Evolutionary conservation across 1,284 basidiomycete species (phyloP), one percentile per base, ranked within the genome.

Genomic region (Exobasidium cylindrosporum): DNA sequence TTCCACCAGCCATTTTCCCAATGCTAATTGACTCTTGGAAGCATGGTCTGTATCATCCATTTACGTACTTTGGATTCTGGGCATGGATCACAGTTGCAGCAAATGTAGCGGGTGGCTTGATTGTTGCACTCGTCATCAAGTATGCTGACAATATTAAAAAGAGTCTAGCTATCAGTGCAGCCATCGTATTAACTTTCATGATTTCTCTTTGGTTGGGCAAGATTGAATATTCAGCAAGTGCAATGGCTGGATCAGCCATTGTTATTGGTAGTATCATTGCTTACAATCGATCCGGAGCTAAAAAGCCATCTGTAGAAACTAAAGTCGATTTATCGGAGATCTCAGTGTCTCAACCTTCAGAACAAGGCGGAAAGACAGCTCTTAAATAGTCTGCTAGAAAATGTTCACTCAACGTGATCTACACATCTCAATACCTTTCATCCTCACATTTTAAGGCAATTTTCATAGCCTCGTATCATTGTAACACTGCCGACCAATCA

Each of bases 1-100:
- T 68, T 45, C 24, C 58, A 1, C 61, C 66, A 5, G 66, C 66
- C n/a, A 58, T 59, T 17, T 30, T 31, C 2, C 21, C 26, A 35
- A 60, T 23, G 53, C 28, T 44, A 14, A 13, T 55, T 6, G 53
- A 55, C 4, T 31, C 21, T n/a, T 44, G 32, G 32, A 7, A 35
- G 53, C 4, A 26, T 17, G 53, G 40, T 11, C 13, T 44, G 11
- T n/a, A 44, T 40, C 28, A 24, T 31, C 23, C 47, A 7, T 50
- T 31, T 14, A 50, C 14, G 47, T 31, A 40, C 28, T 4, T n/a
- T n/a, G 40, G 53, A n/a, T 35, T 21, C 14, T 55, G 53, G 53
- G 21, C 53, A 13, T 55, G 53, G 53, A 44, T 35, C 17, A 29
- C 53, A 23, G 30, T 55, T n/a, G 53, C 17, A 29, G 32, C 29